Conservation (phyloP, 768 basidiomycete genomes). For the Collybia sordida region DNA sequence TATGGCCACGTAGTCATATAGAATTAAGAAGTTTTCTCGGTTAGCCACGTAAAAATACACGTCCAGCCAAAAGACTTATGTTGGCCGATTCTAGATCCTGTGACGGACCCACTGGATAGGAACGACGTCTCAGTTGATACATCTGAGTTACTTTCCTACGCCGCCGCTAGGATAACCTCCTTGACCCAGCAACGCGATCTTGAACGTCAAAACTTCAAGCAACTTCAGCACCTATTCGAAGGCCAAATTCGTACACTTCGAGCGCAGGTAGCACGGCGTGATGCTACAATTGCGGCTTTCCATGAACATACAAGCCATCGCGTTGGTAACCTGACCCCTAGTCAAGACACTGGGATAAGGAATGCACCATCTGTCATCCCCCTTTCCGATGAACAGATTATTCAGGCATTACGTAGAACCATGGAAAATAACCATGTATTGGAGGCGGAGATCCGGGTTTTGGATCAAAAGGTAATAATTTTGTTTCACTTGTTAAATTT, state of each 20-base stretch:
- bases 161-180: constrained; percentile 40
- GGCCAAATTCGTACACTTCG: constrained; percentile 42
- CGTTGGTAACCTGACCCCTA: neutral
- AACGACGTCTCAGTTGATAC: constrained; percentile 1
- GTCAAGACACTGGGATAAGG: no score
- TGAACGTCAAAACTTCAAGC: constrained; percentile 42
- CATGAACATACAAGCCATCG: constrained; percentile 1
- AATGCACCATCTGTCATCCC: no score
- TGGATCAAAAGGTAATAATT: constrained; percentile 30
- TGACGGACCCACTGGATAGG: constrained; percentile 8
- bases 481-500: no score
- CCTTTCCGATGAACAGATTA: no score
- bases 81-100: constrained; percentile 10
- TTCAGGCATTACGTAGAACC: constrained; percentile 12
- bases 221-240: constrained; percentile 38
- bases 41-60: constrained; percentile 21
- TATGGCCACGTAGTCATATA: constrained; percentile 42
- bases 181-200: constrained; percentile 42
- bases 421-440: constrained; percentile 39
- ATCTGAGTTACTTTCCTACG: constrained; percentile 34
- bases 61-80: neutral
- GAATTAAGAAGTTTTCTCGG: constrained; percentile 40
- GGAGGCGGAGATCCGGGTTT: constrained; percentile 41
- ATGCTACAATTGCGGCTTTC: constrained; percentile 47
- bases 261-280: constrained; percentile 56